phyloP scores from a whole-genome alignment of 106 monocot species.

The Iris macrosiphon region DNA sequence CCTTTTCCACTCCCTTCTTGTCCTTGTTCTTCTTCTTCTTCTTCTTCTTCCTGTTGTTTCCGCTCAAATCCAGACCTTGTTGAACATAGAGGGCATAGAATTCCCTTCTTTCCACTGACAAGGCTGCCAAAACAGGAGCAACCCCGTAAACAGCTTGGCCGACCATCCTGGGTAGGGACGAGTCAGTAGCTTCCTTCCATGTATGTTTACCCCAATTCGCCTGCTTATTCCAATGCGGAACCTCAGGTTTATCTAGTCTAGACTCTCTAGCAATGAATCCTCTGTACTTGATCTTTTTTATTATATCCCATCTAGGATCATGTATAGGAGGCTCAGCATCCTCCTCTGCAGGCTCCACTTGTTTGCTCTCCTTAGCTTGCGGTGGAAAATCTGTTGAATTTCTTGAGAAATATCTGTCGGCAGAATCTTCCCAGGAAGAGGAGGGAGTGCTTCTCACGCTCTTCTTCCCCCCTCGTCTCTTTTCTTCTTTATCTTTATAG shows the following conservation, averaged over 20 bases:
- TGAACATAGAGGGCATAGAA: constrained; percentile 79
- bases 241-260: constrained; percentile 48
- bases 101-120: constrained; percentile 66
- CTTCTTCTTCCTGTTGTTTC: constrained; percentile 76
- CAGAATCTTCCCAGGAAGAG: constrained; percentile 74
- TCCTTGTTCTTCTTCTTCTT: too few species aligned
- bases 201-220: constrained; percentile 72
- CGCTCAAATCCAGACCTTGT: constrained; percentile 65
- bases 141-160: constrained; percentile 84
- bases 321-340: constrained; percentile 26
- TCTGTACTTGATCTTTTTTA: constrained; percentile 36
- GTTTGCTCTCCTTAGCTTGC: too few species aligned
- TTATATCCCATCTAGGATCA: constrained; percentile 52
- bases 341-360: constrained; percentile 11
- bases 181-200: constrained; percentile 60
- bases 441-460: not conserved
- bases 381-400: constrained; percentile 1
- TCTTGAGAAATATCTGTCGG: constrained; percentile 52
- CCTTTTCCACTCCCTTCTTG: constrained; percentile 56
- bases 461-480: not conserved
- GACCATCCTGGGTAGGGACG: constrained; percentile 62
- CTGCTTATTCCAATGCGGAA: constrained; percentile 52
- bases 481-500: constrained; percentile 12
- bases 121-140: constrained; percentile 70
- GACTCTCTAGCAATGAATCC: constrained; percentile 26